These are phyloP conservation scores for Borealophlyctis nickersoniae DNA, from an alignment of 192 early-diverging fungal species.

Conservation along the genomic window DNA sequence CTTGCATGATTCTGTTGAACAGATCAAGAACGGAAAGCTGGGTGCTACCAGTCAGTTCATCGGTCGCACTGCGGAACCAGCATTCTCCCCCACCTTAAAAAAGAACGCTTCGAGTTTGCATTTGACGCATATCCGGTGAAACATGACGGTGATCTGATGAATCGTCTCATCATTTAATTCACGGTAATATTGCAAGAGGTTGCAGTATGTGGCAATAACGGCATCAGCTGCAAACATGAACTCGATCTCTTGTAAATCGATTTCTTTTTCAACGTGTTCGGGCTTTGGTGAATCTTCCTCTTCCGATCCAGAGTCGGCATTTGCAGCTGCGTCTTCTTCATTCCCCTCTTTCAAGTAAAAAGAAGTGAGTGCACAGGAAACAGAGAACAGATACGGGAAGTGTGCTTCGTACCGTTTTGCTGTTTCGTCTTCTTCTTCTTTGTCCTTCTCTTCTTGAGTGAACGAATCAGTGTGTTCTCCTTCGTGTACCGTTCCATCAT, in stretches of 20 bases:
- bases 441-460: slow-evolving; percentile 29
- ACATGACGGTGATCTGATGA: slow-evolving; percentile 54
- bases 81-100: slow-evolving; percentile 43
- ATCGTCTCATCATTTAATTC: slow-evolving; percentile 48
- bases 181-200: slow-evolving; percentile 52
- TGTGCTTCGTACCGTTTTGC: too few relatives aligned
- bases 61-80: not conserved
- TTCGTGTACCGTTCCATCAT: slow-evolving; percentile 61
- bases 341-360: not conserved
- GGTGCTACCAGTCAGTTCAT: not conserved
- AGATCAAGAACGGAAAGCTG: slow-evolving; percentile 61
- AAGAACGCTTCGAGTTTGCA: slow-evolving; percentile 49
- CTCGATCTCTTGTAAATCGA: slow-evolving; percentile 51
- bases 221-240: slow-evolving; percentile 46
- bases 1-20: slow-evolving; percentile 57
- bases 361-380: too few relatives aligned
- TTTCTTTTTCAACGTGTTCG: slow-evolving; percentile 44
- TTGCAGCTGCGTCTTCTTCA: slow-evolving; percentile 14
- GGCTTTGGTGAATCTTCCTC: slow-evolving; percentile 18
- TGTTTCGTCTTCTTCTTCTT: slow-evolving; percentile 27
- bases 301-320: slow-evolving; percentile 14
- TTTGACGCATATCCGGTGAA: slow-evolving; percentile 69
- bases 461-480: slow-evolving; percentile 6
- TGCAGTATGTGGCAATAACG: slow-evolving; percentile 52
- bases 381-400: too few relatives aligned